A percentile compares a stretch with the other conserved stretches of the same genome.
Conservation (phyloP, 176 grass and related monocot genomes). For the Musa schizocarpa region DNA sequence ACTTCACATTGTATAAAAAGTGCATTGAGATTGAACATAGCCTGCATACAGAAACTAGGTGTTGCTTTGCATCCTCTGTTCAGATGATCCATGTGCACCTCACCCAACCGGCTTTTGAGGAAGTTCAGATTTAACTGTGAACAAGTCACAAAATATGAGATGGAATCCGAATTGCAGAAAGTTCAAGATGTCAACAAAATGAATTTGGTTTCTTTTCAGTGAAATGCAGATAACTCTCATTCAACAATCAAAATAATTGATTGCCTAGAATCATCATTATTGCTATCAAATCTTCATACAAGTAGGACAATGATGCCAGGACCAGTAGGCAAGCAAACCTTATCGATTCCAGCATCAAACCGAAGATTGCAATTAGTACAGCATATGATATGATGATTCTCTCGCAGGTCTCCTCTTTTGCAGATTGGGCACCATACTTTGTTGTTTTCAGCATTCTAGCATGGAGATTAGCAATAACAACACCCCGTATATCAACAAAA, state of each 20-base stretch:
- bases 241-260: neutral
- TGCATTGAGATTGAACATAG: conserved; percentile 71
- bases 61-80: conserved; percentile 80
- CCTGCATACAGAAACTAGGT: conserved; percentile 62
- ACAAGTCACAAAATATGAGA: neutral
- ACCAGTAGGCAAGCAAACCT: conserved; percentile 27
- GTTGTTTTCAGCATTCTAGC: conserved; percentile 27
- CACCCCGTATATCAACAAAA: neutral
- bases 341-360: conserved; percentile 72
- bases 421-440: conserved; percentile 84
- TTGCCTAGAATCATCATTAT: neutral
- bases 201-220: neutral
- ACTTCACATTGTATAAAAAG: conserved; percentile 68
- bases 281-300: neutral
- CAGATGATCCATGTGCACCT: conserved; percentile 57
- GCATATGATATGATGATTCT: conserved; percentile 56
- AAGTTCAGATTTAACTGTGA: conserved; percentile 67
- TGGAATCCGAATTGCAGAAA: conserved; percentile 15
- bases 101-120: conserved; percentile 46
- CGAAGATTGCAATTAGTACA: conserved; percentile 59
- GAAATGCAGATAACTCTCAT: neutral
- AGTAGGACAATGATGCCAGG: neutral
- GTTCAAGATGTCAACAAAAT: conserved; percentile 4
- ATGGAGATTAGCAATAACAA: conserved; percentile 11
- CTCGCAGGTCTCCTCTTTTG: conserved; percentile 63